These are phyloP conservation scores for Stachybotrys chlorohalonatus DNA, from an alignment of 2,329 filamentous ascomycete genomes.

Conservation along the genomic window DNA sequence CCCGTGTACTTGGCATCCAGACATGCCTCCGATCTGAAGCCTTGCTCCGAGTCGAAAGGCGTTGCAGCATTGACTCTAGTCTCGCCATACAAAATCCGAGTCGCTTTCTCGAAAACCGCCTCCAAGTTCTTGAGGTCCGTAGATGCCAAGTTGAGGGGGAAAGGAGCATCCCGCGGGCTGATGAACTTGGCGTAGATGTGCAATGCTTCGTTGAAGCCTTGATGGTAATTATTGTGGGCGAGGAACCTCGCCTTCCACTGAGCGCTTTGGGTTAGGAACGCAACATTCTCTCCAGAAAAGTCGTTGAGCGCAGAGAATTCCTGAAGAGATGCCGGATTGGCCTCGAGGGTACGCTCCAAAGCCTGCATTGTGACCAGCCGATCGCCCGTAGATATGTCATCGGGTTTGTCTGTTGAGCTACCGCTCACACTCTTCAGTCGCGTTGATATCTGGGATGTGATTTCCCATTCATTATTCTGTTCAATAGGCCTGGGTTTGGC, in stretches of 20 bases:
- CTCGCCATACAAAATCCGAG: constrained; percentile 31
- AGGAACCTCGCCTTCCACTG: constrained; percentile 39
- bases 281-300: constrained; percentile 64
- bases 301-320: constrained; percentile 56
- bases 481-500: background rate
- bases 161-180: constrained; percentile 48
- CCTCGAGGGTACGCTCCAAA: constrained; percentile 50
- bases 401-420: background rate
- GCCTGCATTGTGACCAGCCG: constrained; percentile 50
- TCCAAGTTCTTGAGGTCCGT: constrained; percentile 41
- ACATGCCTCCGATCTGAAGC: background rate
- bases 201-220: constrained; percentile 44
- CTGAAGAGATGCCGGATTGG: constrained; percentile 51
- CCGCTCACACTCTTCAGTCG: constrained; percentile 1
- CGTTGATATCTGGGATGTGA: background rate
- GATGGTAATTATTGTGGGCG: background rate
- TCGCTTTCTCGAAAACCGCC: constrained; percentile 42
- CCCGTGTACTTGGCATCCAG: constrained; percentile 23
- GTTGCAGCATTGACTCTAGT: constrained; percentile 24
- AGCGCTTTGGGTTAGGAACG: constrained; percentile 51
- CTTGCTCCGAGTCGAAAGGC: constrained; percentile 22
- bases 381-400: constrained; percentile 15
- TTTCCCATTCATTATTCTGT: background rate
- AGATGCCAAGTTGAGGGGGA: constrained; percentile 56
- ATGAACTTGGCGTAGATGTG: constrained; percentile 54